Evolutionary conservation across 768 basidiomycete genomes (phyloP), one percentile per base, ranked within the genome.

Genomic region (Leccinum subgranulosum): DNA sequence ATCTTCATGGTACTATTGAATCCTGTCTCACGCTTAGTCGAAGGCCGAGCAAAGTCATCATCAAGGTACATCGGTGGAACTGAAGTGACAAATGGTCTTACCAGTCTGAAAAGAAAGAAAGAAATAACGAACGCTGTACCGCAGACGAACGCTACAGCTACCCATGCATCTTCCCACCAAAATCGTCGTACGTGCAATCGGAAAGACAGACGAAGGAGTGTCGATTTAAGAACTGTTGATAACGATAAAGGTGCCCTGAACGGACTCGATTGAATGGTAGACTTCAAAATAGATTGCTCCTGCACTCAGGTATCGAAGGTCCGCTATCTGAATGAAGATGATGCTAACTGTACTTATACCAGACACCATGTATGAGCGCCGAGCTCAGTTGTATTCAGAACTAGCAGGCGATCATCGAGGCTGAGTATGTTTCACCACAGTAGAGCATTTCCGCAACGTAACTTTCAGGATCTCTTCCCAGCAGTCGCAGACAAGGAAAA

Each of bases 161-260:
- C 31, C 31, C 12, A 12, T 31, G 31, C 12, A 31, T 31, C 31
- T 31, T 69, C 61, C 67, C 67, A 67, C 64, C 67, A 66, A 41
- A 66, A 60, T 28, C 57, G 21, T 41, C 45, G 56, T 51, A 65
- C 56, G 17, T 27, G 55, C 21, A 55, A 33, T 21, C 64, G 60
- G 29, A 65, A 53, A 1, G 49, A 51, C 14, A 66, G 15, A 14
- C 60, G 64, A 51, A 66, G 55, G 2, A 65, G 23, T 1, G 64
- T 62, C 29, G 66, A 46, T 6, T 56, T 34, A 1, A 57, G 9
- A 19, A 25, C 49, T 34, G 3, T 57, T 34, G 21, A n/a, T n/a
- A 17, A 56, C 36, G 19, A 19, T 50, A 33, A 56, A 51, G 2
- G 25, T 9, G 6, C 57, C 64, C 66, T 51, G 41, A 11, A 21